Evolutionary conservation across 495 filamentous ascomycete genomes (phyloP).

Genomic region (Lentithecium fluviatile): DNA sequence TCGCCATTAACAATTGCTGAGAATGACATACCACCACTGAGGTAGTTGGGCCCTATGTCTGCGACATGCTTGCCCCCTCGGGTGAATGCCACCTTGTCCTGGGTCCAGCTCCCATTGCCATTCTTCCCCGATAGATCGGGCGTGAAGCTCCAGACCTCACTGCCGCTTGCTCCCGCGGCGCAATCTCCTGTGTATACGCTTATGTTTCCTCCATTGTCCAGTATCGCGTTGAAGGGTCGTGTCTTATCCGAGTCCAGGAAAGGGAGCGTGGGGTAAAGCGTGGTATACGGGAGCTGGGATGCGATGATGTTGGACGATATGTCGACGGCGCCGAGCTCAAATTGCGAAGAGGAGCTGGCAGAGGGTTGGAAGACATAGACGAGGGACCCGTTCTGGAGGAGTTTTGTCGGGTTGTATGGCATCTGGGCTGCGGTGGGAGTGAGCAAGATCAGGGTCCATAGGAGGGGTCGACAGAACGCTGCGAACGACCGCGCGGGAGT

Average conservation of each 20-base stretch:
- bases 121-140: constrained; percentile 42
- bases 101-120: constrained; percentile 59
- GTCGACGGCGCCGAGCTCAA: constrained; percentile 63
- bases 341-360: constrained; percentile 43
- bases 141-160: constrained; percentile 57
- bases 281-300: constrained; percentile 53
- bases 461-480: constrained; percentile 9
- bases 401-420: constrained; percentile 73
- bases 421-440: constrained; percentile 40
- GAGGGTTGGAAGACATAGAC: constrained; percentile 62
- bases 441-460: constrained; percentile 18
- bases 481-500: constrained; percentile 3
- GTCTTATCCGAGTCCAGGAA: constrained; percentile 53
- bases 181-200: constrained; percentile 72
- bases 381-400: constrained; percentile 53
- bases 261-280: constrained; percentile 61
- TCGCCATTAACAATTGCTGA: constrained; percentile 57
- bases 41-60: constrained; percentile 59
- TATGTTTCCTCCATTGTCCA: constrained; percentile 65
- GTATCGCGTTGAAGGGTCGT: constrained; percentile 59
- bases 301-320: constrained; percentile 56
- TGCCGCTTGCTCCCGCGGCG: constrained; percentile 43
- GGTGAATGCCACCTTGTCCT: constrained; percentile 35
- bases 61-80: constrained; percentile 41
- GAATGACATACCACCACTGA: constrained; percentile 67